Conservation (phyloP, 768 basidiomycete genomes). For the Lentinula guzmanii region DNA sequence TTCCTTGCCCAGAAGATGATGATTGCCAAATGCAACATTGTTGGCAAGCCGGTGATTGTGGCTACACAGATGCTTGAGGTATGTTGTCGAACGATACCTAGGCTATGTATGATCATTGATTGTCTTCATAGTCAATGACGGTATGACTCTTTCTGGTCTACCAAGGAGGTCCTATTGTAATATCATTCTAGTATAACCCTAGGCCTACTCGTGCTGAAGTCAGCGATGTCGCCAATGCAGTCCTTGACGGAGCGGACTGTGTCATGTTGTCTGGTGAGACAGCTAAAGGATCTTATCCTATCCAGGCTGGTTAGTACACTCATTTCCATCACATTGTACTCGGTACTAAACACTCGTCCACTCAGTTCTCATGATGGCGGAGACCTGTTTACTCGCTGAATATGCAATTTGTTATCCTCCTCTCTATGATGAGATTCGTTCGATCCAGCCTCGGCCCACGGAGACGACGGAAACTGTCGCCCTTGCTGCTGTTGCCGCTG, state of each 20-base stretch:
- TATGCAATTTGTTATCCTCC: conserved; percentile 93
- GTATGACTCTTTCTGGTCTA: conserved; percentile 34
- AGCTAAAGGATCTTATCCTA: conserved; percentile 94
- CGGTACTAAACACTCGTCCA: background rate
- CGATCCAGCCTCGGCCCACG: conserved; percentile 80
- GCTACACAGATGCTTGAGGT: conserved; percentile 99
- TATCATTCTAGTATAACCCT: conserved; percentile 78
- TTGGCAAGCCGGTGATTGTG: conserved; percentile 96
- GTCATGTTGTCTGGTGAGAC: conserved; percentile 99
- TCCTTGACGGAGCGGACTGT: conserved; percentile 97
- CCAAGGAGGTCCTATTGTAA: conserved; percentile 4
- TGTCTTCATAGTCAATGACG: conserved; percentile 77
- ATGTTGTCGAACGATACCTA: conserved; percentile 11
- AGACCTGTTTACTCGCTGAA: conserved; percentile 96
- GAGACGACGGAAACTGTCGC: conserved; percentile 95
- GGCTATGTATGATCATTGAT: conserved; percentile 9
- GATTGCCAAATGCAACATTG: conserved; percentile 98
- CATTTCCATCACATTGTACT: background rate
- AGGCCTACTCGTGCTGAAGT: conserved; percentile 98
- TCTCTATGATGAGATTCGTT: conserved; percentile 82
- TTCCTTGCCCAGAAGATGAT: conserved; percentile 99
- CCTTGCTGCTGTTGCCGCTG: conserved; percentile 92
- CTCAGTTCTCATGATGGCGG: conserved; percentile 97
- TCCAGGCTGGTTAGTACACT: conserved; percentile 73
- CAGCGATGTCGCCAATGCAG: conserved; percentile 98